Evolutionary conservation across 2,329 filamentous ascomycete species (phyloP).

Genomic region (Colletotrichum lini): DNA sequence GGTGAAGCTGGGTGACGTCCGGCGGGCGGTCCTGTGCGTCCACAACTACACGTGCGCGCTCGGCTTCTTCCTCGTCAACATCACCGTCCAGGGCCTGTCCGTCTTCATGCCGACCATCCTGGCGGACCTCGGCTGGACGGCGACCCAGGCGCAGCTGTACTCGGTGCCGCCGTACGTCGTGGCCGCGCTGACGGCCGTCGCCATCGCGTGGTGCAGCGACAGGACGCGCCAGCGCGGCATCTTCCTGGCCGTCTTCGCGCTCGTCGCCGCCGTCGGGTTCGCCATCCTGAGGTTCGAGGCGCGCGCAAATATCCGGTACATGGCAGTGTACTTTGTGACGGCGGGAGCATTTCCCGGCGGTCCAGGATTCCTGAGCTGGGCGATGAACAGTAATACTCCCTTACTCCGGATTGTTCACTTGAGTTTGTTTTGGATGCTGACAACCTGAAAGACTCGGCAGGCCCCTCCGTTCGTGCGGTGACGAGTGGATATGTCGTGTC

Average conservation of each 20-base stretch:
- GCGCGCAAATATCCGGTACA: slow-evolving; percentile 61
- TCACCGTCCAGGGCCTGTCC: slow-evolving; percentile 69
- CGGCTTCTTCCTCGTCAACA: slow-evolving; percentile 73
- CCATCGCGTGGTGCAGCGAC: slow-evolving; percentile 57
- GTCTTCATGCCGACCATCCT: slow-evolving; percentile 66
- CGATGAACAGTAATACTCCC: slow-evolving; percentile 63
- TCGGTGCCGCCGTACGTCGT: slow-evolving; percentile 61
- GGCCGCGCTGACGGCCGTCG: slow-evolving; percentile 57
- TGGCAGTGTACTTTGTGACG: slow-evolving; percentile 69
- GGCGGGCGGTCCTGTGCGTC: slow-evolving; percentile 66
- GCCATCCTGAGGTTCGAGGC: slow-evolving; percentile 63
- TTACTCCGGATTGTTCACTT: slow-evolving; percentile 1
- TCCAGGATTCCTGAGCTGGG: slow-evolving; percentile 71
- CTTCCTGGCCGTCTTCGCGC: slow-evolving; percentile 56
- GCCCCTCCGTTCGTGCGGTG: slow-evolving; percentile 69
- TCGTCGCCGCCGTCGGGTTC: slow-evolving; percentile 65
- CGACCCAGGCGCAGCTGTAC: slow-evolving; percentile 58
- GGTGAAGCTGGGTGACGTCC: slow-evolving; percentile 64
- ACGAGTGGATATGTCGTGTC: slow-evolving; percentile 68
- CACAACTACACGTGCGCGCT: slow-evolving; percentile 72
- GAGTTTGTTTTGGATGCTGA: slow-evolving; percentile 22
- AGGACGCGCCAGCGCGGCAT: slow-evolving; percentile 55
- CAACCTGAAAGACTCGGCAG: slow-evolving; percentile 60
- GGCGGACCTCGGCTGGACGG: slow-evolving; percentile 57
- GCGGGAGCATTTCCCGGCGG: slow-evolving; percentile 71